These are phyloP conservation scores for Xylaria scruposa DNA, from an alignment of 495 filamentous ascomycete species.

Conservation along the genomic window DNA sequence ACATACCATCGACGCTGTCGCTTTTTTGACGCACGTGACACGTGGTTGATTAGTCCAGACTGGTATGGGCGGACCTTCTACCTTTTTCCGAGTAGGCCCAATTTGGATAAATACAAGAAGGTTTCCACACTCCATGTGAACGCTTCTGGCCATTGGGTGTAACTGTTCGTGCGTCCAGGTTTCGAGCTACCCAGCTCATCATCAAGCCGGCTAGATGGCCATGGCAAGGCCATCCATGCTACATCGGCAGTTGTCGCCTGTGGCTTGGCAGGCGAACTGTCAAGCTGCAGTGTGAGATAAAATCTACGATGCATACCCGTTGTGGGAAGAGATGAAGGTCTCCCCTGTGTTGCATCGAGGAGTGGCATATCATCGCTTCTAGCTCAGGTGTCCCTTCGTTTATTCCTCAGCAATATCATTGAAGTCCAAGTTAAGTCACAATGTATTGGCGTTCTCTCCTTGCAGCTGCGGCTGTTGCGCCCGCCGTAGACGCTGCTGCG, in stretches of 20 bases:
- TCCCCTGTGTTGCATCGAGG: constrained; percentile 22
- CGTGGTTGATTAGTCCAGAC: constrained; percentile 1
- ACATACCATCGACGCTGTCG: not conserved
- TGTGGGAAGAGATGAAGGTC: not conserved
- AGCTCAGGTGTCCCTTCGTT: constrained; percentile 21
- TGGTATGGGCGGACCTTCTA: constrained; percentile 17
- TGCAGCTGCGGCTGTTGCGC: constrained; percentile 37
- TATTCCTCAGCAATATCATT: constrained; percentile 18
- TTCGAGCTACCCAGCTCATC: not conserved
- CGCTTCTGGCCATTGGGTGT: constrained; percentile 15
- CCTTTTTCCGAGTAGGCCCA: constrained; percentile 17
- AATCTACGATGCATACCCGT: constrained; percentile 26
- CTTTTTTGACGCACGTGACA: constrained; percentile 12
- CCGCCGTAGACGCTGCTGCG: constrained; percentile 41
- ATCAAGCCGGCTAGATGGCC: constrained; percentile 20
- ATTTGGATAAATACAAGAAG: constrained; percentile 27
- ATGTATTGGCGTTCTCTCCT: constrained; percentile 37
- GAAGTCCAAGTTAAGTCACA: constrained; percentile 31
- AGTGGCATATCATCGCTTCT: constrained; percentile 20
- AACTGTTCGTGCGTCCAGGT: not conserved
- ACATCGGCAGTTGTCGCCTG: constrained; percentile 40
- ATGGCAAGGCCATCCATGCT: constrained; percentile 22
- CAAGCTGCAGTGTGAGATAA: constrained; percentile 33
- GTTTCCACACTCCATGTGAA: constrained; percentile 2
- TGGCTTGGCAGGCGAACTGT: constrained; percentile 28